Conservation (phyloP, 2,329 filamentous ascomycete species). For the Colletotrichum nymphaeae region DNA sequence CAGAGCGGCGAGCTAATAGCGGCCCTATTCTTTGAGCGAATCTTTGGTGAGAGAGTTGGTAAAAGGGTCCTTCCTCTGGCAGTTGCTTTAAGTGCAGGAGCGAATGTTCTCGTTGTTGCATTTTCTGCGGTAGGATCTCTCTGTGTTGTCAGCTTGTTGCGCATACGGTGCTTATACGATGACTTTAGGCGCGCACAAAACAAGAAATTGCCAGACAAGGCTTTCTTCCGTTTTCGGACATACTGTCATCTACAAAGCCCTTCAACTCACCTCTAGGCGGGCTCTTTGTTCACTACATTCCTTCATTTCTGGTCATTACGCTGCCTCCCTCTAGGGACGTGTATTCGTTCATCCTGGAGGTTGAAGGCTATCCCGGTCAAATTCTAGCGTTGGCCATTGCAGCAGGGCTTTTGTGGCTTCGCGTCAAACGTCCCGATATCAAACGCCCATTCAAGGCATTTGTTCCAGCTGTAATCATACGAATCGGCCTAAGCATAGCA, state of each 20-base stretch:
- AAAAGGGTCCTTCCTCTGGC: constrained; percentile 69
- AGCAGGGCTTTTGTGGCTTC: constrained; percentile 69
- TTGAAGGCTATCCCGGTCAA: constrained; percentile 76
- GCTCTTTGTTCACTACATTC: constrained; percentile 75
- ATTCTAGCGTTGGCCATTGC: constrained; percentile 69
- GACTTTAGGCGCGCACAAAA: constrained; percentile 70
- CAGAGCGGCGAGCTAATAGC: constrained; percentile 75
- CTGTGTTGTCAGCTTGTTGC: too few relatives aligned
- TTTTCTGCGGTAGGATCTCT: constrained; percentile 68
- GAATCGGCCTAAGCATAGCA: constrained; percentile 63
- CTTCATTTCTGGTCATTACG: constrained; percentile 73
- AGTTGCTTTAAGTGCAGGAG: constrained; percentile 74
- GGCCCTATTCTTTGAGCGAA: constrained; percentile 73
- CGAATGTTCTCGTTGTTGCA: constrained; percentile 79
- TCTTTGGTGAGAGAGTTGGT: constrained; percentile 71
- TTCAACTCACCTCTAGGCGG: constrained; percentile 76
- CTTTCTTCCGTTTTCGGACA: constrained; percentile 71
- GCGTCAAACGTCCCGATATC: constrained; percentile 68
- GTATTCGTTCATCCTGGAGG: constrained; percentile 79
- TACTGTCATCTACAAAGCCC: constrained; percentile 73
- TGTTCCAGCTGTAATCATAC: constrained; percentile 67
- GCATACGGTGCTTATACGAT: constrained; percentile 32
- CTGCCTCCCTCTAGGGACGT: constrained; percentile 73
- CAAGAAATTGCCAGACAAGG: constrained; percentile 80
- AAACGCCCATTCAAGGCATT: constrained; percentile 74